Conservation (phyloP, 441 rosid genomes). For the Raphanus hybrid region DNA sequence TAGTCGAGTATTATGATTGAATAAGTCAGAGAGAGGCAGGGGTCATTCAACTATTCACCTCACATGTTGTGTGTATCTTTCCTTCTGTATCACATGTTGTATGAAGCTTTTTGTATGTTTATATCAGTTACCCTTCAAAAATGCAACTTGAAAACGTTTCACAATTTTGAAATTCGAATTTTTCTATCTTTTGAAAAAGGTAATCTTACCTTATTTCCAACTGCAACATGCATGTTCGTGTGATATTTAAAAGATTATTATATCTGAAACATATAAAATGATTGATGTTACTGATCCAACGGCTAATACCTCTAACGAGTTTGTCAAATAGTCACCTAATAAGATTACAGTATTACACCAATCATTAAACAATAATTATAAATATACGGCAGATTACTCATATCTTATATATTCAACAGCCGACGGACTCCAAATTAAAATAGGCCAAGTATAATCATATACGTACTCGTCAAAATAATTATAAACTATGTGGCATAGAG, state of each 20-base stretch:
- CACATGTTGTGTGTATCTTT: constrained; percentile 24
- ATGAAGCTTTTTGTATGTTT: constrained; percentile 3
- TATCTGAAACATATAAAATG: constrained; percentile 8
- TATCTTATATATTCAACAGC: constrained; percentile 17
- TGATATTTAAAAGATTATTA: background rate
- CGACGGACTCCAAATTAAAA: constrained; percentile 7
- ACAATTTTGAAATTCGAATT: constrained; percentile 9
- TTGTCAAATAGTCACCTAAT: constrained; percentile 30
- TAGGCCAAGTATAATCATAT: background rate
- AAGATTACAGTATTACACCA: constrained; percentile 15
- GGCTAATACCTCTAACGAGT: constrained; percentile 24
- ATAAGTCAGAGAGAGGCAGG: background rate
- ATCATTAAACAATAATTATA: constrained; percentile 20
- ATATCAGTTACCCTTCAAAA: background rate
- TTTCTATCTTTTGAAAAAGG: constrained; percentile 1
- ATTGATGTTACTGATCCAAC: constrained; percentile 37
- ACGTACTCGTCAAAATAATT: background rate
- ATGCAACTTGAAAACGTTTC: constrained; percentile 9
- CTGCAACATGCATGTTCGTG: constrained; percentile 27
- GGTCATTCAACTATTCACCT: constrained; percentile 13
- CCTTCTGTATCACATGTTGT: constrained; percentile 8
- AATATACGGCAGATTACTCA: background rate
- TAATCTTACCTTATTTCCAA: constrained; percentile 22
- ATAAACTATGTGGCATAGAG: background rate
- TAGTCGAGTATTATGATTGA: constrained; percentile 14